Conservation (phyloP, 192 early-diverging fungal genomes). For the Allomyces arbusculus region DNA sequence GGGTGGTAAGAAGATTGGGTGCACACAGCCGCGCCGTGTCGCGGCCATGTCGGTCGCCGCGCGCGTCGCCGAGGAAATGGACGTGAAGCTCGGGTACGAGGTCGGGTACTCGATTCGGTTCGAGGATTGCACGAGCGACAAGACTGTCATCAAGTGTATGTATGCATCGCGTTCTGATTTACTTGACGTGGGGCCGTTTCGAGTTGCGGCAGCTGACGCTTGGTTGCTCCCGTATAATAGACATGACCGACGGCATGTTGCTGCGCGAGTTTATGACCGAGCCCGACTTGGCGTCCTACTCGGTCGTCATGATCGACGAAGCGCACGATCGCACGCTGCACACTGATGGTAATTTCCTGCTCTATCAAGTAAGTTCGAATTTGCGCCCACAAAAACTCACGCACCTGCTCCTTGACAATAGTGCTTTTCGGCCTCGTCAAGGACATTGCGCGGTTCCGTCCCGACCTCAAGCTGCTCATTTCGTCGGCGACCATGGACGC, state of each 20-base stretch:
- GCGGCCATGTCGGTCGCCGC: slow-evolving; percentile 96
- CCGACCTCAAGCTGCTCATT: slow-evolving; percentile 83
- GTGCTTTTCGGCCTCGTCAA: slow-evolving; percentile 92
- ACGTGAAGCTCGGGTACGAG: slow-evolving; percentile 71
- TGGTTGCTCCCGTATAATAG: slow-evolving; percentile 8
- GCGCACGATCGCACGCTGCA: slow-evolving; percentile 93
- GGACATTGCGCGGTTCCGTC: slow-evolving; percentile 81
- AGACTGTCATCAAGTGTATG: slow-evolving; percentile 61
- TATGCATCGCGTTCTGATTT: too few species aligned
- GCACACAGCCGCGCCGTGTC: slow-evolving; percentile 94
- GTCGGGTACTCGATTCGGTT: slow-evolving; percentile 97
- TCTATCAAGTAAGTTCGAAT: too few species aligned
- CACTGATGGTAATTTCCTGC: slow-evolving; percentile 32
- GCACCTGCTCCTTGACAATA: too few species aligned
- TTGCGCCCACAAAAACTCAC: too few species aligned
- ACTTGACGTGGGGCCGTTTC: too few species aligned
- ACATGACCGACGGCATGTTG: slow-evolving; percentile 98
- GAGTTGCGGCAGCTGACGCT: too few species aligned
- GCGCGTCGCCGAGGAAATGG: slow-evolving; percentile 93
- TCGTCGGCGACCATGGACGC: slow-evolving; percentile 97
- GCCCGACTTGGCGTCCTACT: slow-evolving; percentile 76
- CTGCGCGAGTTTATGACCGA: slow-evolving; percentile 94
- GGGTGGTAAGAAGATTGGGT: slow-evolving; percentile 67
- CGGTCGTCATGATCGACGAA: slow-evolving; percentile 92
- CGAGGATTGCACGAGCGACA: slow-evolving; percentile 91